Percentiles rank a stretch among this genome's conserved stretches.
Conservation (phyloP, 2,329 filamentous ascomycete genomes). For the Conoideocrella luteorostrata region DNA sequence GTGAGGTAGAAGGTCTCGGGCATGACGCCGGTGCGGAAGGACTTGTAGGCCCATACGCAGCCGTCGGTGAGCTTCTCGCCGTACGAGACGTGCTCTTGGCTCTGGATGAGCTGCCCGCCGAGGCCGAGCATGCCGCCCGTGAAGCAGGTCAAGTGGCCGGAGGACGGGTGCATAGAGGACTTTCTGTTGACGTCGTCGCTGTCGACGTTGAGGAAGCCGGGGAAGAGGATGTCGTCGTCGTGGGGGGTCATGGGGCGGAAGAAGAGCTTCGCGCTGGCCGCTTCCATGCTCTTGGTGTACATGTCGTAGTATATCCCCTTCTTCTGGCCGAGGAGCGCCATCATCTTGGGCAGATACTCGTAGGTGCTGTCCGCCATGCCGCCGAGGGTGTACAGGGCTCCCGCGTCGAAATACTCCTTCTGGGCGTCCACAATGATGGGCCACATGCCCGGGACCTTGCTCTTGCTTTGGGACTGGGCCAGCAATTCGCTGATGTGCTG, state of each 20-base stretch:
- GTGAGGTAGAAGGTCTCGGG: conserved; percentile 42
- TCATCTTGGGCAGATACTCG: conserved; percentile 56
- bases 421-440: conserved; percentile 56
- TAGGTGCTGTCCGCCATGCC: conserved; percentile 50
- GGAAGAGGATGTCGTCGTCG: conserved; percentile 57
- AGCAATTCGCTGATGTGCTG: conserved; percentile 63
- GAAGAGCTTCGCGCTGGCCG: conserved; percentile 55
- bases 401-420: conserved; percentile 36
- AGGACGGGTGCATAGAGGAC: too few relatives aligned
- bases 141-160: conserved; percentile 37
- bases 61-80: conserved; percentile 59
- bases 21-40: conserved; percentile 53
- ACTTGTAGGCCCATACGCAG: conserved; percentile 63
- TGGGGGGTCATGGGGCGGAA: conserved; percentile 62
- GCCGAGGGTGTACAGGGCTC: conserved; percentile 42
- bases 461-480: conserved; percentile 59
- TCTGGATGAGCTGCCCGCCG: conserved; percentile 55
- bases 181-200: conserved; percentile 34
- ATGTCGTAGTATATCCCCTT: conserved; percentile 54
- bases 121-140: conserved; percentile 65
- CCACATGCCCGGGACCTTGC: conserved; percentile 68
- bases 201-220: conserved; percentile 37
- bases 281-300: conserved; percentile 55
- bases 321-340: conserved; percentile 57
- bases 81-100: conserved; percentile 54